Evolutionary conservation across 2,329 filamentous ascomycete species (phyloP).

Genomic region (Verruconis gallopava): DNA sequence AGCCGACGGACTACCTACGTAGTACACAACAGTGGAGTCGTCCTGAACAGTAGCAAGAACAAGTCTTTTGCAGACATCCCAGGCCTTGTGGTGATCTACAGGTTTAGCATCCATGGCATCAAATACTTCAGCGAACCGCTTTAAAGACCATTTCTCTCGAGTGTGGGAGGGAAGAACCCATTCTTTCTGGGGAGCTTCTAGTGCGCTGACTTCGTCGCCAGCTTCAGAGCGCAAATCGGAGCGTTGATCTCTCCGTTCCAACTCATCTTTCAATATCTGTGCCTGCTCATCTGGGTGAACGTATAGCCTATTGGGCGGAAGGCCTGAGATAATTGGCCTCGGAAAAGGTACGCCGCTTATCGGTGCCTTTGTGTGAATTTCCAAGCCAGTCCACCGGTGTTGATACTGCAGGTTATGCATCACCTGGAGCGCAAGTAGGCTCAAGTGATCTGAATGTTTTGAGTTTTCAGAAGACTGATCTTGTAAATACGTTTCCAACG

Average conservation of each 20-base stretch:
- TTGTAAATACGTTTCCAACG: not conserved
- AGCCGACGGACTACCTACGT: too few relatives aligned
- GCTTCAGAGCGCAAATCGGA: conserved; percentile 13
- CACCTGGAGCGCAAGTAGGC: conserved; percentile 46
- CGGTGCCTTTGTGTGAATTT: conserved; percentile 37
- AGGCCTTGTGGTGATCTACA: conserved; percentile 23
- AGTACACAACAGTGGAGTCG: conserved; percentile 75
- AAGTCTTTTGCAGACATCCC: conserved; percentile 48
- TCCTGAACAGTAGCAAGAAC: conserved; percentile 64
- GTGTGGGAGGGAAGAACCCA: conserved; percentile 68
- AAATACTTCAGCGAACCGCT: conserved; percentile 55
- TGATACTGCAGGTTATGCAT: conserved; percentile 60
- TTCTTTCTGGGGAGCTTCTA: conserved; percentile 41
- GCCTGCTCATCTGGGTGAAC: conserved; percentile 75
- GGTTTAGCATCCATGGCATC: conserved; percentile 39
- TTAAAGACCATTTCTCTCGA: conserved; percentile 58
- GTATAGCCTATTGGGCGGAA: conserved; percentile 62
- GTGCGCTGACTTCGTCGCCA: conserved; percentile 28
- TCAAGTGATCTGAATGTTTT: conserved; percentile 11
- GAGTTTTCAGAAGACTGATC: not conserved
- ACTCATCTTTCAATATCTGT: conserved; percentile 49
- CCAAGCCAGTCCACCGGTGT: conserved; percentile 58
- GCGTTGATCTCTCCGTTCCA: conserved; percentile 30
- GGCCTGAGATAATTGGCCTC: conserved; percentile 55
- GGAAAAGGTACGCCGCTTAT: conserved; percentile 30